Percentiles rank a stretch among this genome's conserved stretches.
Evolutionary conservation across 176 grass and related monocot genomes (phyloP).

Genomic region (Aegilops longissima): DNA sequence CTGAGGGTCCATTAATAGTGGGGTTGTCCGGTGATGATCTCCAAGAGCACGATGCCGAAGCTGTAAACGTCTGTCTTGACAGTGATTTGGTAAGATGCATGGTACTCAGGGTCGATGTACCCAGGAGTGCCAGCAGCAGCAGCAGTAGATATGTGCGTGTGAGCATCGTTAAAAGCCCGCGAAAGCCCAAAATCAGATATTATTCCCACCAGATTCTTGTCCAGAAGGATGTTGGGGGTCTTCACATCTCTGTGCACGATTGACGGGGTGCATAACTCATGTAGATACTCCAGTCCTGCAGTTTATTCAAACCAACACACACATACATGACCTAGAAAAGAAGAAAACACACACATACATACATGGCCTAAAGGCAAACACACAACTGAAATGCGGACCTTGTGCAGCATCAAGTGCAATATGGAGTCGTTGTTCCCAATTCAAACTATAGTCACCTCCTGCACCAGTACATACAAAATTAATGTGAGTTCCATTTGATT

Average conservation of each 20-base stretch:
- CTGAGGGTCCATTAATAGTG: background rate
- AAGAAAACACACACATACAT: background rate
- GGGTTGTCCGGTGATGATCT: conserved; percentile 11
- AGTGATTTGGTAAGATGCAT: conserved; percentile 20
- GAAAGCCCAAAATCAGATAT: conserved; percentile 42
- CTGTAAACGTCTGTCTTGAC: conserved; percentile 18
- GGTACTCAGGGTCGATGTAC: conserved; percentile 26
- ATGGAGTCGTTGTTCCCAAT: conserved; percentile 39
- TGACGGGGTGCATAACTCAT: conserved; percentile 20
- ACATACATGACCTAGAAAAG: background rate
- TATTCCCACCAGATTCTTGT: conserved; percentile 24
- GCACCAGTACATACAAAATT: background rate
- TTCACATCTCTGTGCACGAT: conserved; percentile 45
- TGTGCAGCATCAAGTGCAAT: conserved; percentile 52
- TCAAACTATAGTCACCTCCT: conserved; percentile 2
- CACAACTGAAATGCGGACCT: conserved; percentile 18
- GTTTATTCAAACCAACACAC: background rate
- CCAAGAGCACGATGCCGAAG: background rate
- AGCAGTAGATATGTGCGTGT: conserved; percentile 32
- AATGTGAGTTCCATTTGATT: background rate
- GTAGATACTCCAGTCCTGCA: conserved; percentile 38
- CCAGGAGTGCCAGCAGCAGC: conserved; percentile 22
- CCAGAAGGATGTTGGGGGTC: conserved; percentile 36
- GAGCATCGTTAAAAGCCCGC: background rate
- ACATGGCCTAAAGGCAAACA: background rate